These are phyloP conservation scores for Colletotrichum lentis DNA, from an alignment of 2,329 filamentous ascomycete genomes.

Conservation along the genomic window DNA sequence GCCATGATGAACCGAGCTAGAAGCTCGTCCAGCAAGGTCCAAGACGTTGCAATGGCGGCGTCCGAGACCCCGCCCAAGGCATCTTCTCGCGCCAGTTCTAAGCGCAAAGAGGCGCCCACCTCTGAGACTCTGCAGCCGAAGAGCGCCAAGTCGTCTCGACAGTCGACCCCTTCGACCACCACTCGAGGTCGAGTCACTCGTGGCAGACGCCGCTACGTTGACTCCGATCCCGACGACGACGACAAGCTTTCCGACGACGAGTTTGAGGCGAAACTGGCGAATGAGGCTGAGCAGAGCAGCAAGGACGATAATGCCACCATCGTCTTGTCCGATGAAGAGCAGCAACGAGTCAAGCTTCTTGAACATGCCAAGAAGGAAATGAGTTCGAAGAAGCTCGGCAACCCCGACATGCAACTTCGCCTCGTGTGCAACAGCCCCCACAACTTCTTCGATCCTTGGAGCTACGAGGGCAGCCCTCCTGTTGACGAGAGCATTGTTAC, in stretches of 20 bases:
- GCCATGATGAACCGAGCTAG: conserved; percentile 58
- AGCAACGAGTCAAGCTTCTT: conserved; percentile 71
- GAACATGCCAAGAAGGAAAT: conserved; percentile 88
- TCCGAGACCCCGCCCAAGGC: conserved; percentile 39
- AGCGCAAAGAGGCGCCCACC: conserved; percentile 47
- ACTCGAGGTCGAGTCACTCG: conserved; percentile 56
- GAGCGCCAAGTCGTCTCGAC: conserved; percentile 76
- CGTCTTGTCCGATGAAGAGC: conserved; percentile 64
- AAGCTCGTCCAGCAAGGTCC: conserved; percentile 39
- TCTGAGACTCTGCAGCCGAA: conserved; percentile 61
- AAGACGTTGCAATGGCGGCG: conserved; percentile 33
- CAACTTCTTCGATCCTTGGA: conserved; percentile 96
- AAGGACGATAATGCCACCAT: conserved; percentile 47
- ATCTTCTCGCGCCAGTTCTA: conserved; percentile 39
- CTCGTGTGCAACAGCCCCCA: conserved; percentile 93
- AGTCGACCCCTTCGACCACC: conserved; percentile 73
- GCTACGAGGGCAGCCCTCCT: conserved; percentile 62
- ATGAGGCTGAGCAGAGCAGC: conserved; percentile 61
- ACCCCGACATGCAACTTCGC: conserved; percentile 89
- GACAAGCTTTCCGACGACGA: conserved; percentile 78
- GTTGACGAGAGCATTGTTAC: conserved; percentile 85
- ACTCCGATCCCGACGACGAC: conserved; percentile 64
- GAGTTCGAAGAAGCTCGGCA: conserved; percentile 89
- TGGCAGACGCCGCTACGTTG: conserved; percentile 56
- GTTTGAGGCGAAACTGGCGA: conserved; percentile 80